Evolutionary conservation across 768 basidiomycete genomes (phyloP).

Genomic region (Kwoniella europaea): DNA sequence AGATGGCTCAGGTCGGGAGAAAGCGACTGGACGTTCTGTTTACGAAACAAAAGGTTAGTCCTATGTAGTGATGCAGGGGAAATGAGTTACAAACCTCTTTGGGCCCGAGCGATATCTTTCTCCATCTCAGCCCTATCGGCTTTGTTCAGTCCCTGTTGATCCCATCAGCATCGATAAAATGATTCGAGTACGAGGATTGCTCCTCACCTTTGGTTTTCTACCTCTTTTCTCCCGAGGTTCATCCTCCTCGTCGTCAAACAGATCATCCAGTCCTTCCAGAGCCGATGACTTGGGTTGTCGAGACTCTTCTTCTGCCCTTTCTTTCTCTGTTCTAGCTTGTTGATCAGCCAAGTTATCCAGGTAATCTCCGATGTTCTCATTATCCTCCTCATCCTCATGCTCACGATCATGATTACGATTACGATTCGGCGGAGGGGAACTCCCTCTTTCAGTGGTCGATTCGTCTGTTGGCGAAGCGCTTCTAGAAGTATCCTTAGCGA

Average conservation of each 20-base stretch:
- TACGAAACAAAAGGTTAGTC: background rate
- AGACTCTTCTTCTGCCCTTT: slow-evolving; percentile 1
- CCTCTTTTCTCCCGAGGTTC: slow-evolving; percentile 18
- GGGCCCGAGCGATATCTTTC: slow-evolving; percentile 36
- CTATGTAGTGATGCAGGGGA: background rate
- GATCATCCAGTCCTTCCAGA: slow-evolving; percentile 17
- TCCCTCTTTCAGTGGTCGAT: slow-evolving; percentile 22
- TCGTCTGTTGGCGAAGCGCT: slow-evolving; percentile 2
- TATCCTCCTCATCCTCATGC: slow-evolving; percentile 7
- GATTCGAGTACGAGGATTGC: background rate
- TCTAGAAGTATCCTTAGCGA: slow-evolving; percentile 9
- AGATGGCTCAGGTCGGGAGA: slow-evolving; percentile 23
- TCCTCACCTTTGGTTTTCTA: slow-evolving; percentile 6
- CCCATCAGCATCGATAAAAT: background rate
- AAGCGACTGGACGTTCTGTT: slow-evolving; percentile 23
- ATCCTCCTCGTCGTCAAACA: slow-evolving; percentile 30
- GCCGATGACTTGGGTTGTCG: slow-evolving; percentile 13
- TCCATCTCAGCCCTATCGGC: slow-evolving; percentile 29
- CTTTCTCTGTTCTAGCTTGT: slow-evolving; percentile 9
- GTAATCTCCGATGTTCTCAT: slow-evolving; percentile 8
- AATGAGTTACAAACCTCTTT: slow-evolving; percentile 24
- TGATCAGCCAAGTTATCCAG: slow-evolving; percentile 1
- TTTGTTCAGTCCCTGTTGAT: slow-evolving; percentile 37
- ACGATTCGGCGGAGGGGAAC: background rate
- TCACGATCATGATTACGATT: background rate